Conservation (phyloP, 306 rosid species). For the Prinsepia uniflora region DNA sequence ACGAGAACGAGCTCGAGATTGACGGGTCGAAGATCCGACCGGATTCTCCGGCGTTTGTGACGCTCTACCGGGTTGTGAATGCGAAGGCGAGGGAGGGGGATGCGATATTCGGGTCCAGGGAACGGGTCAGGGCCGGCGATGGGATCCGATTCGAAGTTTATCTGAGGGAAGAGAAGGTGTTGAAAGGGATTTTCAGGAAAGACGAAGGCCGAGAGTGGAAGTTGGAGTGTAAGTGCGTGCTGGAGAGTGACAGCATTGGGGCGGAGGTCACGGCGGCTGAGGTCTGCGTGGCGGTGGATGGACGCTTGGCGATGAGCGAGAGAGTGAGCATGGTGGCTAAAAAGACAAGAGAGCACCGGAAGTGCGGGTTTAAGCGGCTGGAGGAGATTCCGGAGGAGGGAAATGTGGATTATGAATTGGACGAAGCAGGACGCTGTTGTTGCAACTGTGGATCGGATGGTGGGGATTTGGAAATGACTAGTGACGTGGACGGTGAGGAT, state of each 20-base stretch:
- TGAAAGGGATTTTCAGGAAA: conserved; percentile 41
- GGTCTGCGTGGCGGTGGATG: conserved; percentile 46
- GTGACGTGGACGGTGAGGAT: conserved; percentile 7
- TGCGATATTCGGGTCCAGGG: conserved; percentile 38
- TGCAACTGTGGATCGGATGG: conserved; percentile 21
- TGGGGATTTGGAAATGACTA: conserved; percentile 1
- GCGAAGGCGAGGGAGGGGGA: conserved; percentile 6
- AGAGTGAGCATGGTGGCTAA: conserved; percentile 29
- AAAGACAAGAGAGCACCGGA: conserved; percentile 15
- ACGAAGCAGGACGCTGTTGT: conserved; percentile 23
- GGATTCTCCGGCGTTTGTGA: conserved; percentile 31
- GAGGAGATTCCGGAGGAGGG: conserved; percentile 49
- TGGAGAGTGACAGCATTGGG: conserved; percentile 22
- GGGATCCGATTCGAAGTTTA: conserved; percentile 41
- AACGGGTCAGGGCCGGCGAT: conserved; percentile 33
- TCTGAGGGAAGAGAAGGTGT: conserved; percentile 35
- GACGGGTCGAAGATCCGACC: conserved; percentile 39
- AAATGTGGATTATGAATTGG: conserved; percentile 16
- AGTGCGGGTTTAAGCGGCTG: conserved; percentile 24
- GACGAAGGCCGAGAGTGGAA: conserved; percentile 35
- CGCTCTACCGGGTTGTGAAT: conserved; percentile 37
- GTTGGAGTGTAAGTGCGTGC: conserved; percentile 37
- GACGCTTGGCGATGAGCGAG: conserved; percentile 35
- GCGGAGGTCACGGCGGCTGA: conserved; percentile 23
- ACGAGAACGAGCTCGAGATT: conserved; percentile 31